Base-by-base conservation (phyloP, 306 rosid genomes). In the Cucurbita moschata region DNA sequence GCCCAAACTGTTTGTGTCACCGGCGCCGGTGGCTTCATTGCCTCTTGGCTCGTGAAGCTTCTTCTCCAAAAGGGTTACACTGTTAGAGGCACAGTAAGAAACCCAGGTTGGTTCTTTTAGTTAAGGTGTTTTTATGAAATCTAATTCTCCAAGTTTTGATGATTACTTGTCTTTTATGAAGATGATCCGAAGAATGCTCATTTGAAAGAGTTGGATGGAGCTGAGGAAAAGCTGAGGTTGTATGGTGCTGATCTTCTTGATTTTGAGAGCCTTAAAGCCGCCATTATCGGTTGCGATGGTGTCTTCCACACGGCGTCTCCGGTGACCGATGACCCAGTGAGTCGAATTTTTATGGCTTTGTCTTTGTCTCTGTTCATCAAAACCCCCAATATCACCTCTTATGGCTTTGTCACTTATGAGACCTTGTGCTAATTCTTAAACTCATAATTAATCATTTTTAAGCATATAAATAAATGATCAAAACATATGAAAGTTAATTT, bases 21-120 rank as follows among this genome's bases (percentile, higher is more conserved):
- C 52, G 99, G 99, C 4, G 99, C 99, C 12, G 97, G 92, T 1
- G 99, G 99, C 16, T 94, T 89, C 83, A 91, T 94, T 60, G 99
- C 97, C 14, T 91, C 99, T 7, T 94, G 99, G 97, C 83, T 89
- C 0, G 97, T 91, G 2, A 89, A 88, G 37, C 87, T 87, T 49
- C 88, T 94, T 15, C 84, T 94, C 0, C 80, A 86, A 52, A 87
- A 82, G 83, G 96, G 96, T 19, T 94, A 94, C 83, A 73, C 74
- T 44, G 99, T 94, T 5, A 84, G 80, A 82, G 99, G 97, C 76
- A 94, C 99, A 43, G 76, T 91, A 7, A 73, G 97, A 78, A 91
- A 91, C 75, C 97, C 99, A 76, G 97, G 97, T 84, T 43, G 11
- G 55, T 61, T 12, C 6, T 5, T 12, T 47, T 10, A 47, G 49